Evolutionary conservation across 768 basidiomycete genomes (phyloP).

Genomic region (Rhodotorula sphaerocarpa): DNA sequence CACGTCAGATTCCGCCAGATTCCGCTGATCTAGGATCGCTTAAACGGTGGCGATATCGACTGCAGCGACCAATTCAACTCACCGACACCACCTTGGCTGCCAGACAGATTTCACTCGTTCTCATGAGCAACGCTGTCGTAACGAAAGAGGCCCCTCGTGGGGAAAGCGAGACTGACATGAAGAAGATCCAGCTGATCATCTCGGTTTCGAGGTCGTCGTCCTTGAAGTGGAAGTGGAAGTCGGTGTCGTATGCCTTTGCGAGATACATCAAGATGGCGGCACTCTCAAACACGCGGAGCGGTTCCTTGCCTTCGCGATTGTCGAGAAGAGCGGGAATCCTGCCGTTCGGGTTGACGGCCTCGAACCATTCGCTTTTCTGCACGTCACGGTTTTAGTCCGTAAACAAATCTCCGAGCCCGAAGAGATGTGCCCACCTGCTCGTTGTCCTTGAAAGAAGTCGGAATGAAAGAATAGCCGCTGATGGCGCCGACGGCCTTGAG

Average conservation of each 20-base stretch:
- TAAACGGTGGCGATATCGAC: not conserved
- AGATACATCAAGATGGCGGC: too few species aligned
- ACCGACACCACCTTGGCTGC: conserved; percentile 24
- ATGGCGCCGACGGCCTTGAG: conserved; percentile 28
- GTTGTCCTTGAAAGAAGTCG: conserved; percentile 26
- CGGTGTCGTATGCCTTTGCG: conserved; percentile 9
- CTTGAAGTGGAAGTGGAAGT: conserved; percentile 8
- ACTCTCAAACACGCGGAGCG: conserved; percentile 7
- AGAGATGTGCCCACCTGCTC: conserved; percentile 29
- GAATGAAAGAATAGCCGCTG: conserved; percentile 16
- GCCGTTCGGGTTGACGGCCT: conserved; percentile 26
- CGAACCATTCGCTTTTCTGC: too few species aligned
- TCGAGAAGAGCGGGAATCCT: conserved; percentile 10
- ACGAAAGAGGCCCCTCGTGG: too few species aligned
- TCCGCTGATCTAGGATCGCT: too few species aligned
- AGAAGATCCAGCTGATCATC: too few species aligned
- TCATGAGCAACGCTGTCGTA: too few species aligned
- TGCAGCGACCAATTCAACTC: not conserved
- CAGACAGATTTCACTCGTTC: not conserved
- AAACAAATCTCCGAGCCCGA: too few species aligned
- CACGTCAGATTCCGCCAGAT: too few species aligned
- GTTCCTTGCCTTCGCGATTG: conserved; percentile 9
- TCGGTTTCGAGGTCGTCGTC: conserved; percentile 18
- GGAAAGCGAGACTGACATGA: not conserved
- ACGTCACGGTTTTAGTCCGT: too few species aligned